Conservation (phyloP, 192 early-diverging fungal species). For the Entomortierella chlamydospora region DNA sequence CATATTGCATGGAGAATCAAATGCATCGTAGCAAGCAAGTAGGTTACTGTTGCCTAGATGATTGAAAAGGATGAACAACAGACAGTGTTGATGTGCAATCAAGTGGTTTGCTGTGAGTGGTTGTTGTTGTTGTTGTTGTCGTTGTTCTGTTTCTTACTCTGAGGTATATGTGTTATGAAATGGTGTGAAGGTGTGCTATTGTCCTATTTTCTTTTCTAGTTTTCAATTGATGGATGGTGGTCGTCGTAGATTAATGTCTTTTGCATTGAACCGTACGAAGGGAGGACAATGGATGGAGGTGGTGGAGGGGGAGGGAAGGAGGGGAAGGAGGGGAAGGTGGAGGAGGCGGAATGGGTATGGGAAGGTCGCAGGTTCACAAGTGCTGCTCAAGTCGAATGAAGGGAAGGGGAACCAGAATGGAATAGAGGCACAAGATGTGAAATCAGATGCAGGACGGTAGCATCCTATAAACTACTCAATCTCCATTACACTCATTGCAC, state of each 20-base stretch:
- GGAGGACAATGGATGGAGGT: background rate
- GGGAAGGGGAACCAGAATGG: conserved; percentile 43
- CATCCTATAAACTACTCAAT: background rate
- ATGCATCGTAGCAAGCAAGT: too few relatives aligned
- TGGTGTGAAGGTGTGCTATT: background rate
- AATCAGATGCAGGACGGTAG: background rate
- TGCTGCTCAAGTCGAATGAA: conserved; percentile 16
- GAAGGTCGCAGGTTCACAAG: conserved; percentile 24
- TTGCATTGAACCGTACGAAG: background rate
- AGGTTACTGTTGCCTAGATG: too few relatives aligned
- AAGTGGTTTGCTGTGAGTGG: too few relatives aligned
- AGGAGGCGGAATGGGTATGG: conserved; percentile 1
- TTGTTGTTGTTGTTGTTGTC: background rate
- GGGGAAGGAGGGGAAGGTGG: conserved; percentile 7
- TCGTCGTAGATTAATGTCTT: background rate
- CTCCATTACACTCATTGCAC: background rate
- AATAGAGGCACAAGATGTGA: conserved; percentile 30
- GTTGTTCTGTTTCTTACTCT: background rate
- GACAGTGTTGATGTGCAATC: too few relatives aligned
- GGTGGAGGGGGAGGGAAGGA: conserved; percentile 3
- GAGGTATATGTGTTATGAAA: background rate
- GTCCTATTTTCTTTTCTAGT: background rate
- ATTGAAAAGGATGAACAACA: too few relatives aligned
- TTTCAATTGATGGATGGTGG: background rate
- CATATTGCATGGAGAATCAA: too few relatives aligned